Conservation (phyloP, 2,329 filamentous ascomycete species). For the Pseudopithomyces maydicus region DNA sequence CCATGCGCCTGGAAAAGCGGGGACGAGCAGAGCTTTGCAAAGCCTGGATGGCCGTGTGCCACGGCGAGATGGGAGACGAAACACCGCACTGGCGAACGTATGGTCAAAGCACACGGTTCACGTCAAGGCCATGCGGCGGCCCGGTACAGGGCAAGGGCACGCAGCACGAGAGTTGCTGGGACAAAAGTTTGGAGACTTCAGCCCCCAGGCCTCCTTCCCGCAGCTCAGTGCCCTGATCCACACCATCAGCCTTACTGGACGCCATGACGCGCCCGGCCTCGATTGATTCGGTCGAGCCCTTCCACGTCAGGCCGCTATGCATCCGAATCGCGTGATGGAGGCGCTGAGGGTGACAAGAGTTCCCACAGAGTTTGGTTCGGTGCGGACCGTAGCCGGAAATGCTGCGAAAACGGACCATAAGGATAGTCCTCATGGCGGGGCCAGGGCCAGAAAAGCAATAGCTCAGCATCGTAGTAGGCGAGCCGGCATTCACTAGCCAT, state of each 20-base stretch:
- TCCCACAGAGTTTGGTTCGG: constrained; percentile 23
- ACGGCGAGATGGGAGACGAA: background rate
- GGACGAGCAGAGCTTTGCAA: background rate
- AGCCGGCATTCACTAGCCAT: constrained; percentile 33
- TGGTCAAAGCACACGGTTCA: constrained; percentile 16
- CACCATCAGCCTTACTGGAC: constrained; percentile 1
- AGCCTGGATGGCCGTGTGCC: background rate
- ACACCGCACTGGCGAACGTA: constrained; percentile 5
- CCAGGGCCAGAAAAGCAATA: constrained; percentile 24
- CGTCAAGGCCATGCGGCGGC: background rate
- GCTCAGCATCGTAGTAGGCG: constrained; percentile 30
- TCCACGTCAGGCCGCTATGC: constrained; percentile 11
- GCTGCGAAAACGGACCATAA: constrained; percentile 18
- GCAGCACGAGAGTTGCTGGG: constrained; percentile 6
- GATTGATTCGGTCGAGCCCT: background rate
- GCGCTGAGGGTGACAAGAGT: constrained; percentile 13
- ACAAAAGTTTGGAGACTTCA: constrained; percentile 4
- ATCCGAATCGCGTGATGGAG: constrained; percentile 10
- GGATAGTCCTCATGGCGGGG: constrained; percentile 26
- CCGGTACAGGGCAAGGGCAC: constrained; percentile 4
- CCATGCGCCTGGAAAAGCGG: background rate
- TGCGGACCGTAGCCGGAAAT: constrained; percentile 32
- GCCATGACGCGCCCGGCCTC: background rate
- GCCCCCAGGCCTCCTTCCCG: background rate
- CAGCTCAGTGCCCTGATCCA: background rate